A percentile compares a stretch with the other conserved stretches of the same genome.
phyloP scores from a whole-genome alignment of 2,329 filamentous ascomycete species.

The Cadophora gregata region DNA sequence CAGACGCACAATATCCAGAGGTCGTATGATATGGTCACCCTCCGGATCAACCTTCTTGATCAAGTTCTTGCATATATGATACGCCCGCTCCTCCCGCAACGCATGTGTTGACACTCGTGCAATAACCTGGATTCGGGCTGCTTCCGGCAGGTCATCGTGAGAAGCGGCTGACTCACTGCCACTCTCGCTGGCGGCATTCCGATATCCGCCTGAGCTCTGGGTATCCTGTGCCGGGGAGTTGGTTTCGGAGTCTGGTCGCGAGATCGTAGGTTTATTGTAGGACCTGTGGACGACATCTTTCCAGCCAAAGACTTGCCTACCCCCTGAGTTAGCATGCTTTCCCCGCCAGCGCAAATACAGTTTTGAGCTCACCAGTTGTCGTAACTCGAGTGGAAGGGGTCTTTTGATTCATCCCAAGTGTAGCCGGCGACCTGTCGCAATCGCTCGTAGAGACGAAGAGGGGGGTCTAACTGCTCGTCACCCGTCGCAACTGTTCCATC shows the following conservation, averaged over 20 bases:
- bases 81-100: slow-evolving; percentile 84
- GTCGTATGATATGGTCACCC: slow-evolving; percentile 77
- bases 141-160: slow-evolving; percentile 29
- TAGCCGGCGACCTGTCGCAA: slow-evolving; percentile 76
- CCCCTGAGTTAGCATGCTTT: slow-evolving; percentile 3
- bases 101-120: slow-evolving; percentile 84
- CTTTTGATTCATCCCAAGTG: slow-evolving; percentile 72
- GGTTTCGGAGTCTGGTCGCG: slow-evolving; percentile 46
- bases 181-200: slow-evolving; percentile 31
- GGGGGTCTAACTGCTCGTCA: slow-evolving; percentile 59
- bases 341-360: background rate
- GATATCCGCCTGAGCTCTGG: slow-evolving; percentile 19
- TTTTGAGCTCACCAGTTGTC: slow-evolving; percentile 74
- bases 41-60: slow-evolving; percentile 73
- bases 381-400: slow-evolving; percentile 72
- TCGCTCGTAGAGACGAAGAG: slow-evolving; percentile 73
- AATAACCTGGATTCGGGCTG: slow-evolving; percentile 59
- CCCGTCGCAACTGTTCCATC: slow-evolving; percentile 35
- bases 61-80: slow-evolving; percentile 79
- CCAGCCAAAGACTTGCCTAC: slow-evolving; percentile 70
- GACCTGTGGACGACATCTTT: slow-evolving; percentile 45
- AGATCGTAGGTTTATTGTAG: slow-evolving; percentile 41
- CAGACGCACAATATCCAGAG: slow-evolving; percentile 79
- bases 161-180: slow-evolving; percentile 37
- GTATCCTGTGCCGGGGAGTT: slow-evolving; percentile 25